Evolutionary conservation across 169 alveolate species (phyloP).

Genomic region (Theileria luwenshuni): DNA sequence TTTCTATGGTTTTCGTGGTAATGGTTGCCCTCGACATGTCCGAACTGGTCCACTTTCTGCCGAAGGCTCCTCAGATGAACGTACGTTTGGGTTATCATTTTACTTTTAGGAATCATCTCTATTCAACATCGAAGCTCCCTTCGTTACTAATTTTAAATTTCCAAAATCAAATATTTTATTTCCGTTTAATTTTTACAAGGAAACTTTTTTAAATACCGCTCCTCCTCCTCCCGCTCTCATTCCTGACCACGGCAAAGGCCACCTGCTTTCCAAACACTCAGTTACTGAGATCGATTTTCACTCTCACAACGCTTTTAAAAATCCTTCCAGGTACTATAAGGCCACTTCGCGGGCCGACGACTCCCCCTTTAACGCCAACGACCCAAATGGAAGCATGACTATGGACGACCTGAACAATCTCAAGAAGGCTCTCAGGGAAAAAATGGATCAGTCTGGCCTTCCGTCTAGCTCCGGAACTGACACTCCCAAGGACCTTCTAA

Average conservation of each 20-base stretch:
- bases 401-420: not conserved
- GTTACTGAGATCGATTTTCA: not conserved
- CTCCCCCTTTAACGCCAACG: not conserved
- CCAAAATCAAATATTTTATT: constrained; percentile 9
- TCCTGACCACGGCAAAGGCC: not conserved
- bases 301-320: not conserved
- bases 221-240: not conserved
- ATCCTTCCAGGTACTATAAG: not conserved
- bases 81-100: constrained; percentile 3
- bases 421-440: not conserved
- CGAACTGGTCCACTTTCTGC: constrained; percentile 66
- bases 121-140: not conserved
- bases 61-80: constrained; percentile 62
- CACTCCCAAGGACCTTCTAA: not conserved
- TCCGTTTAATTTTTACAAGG: constrained; percentile 21
- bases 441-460: not conserved
- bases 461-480: not conserved
- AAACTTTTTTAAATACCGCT: not conserved
- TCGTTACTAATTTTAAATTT: not conserved
- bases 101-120: constrained; percentile 1
- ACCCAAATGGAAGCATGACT: not conserved
- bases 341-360: not conserved
- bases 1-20: constrained; percentile 32
- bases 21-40: constrained; percentile 63
- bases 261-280: not conserved